These are phyloP conservation scores for Erythrophleum fordii DNA, from an alignment of 306 rosid species.

Conservation along the genomic window DNA sequence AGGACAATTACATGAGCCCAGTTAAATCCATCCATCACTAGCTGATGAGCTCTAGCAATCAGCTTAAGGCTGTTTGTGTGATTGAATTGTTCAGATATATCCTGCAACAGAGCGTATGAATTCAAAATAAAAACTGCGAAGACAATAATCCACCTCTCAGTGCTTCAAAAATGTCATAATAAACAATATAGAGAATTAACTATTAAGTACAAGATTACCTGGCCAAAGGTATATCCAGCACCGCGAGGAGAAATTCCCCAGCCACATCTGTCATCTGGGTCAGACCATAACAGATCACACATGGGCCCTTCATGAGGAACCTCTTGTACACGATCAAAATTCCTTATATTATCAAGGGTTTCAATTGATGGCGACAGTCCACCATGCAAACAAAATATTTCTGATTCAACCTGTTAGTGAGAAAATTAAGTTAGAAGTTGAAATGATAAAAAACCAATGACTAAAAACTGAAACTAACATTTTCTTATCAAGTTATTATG, in stretches of 20 bases:
- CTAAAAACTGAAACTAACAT: background rate
- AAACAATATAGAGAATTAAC: background rate
- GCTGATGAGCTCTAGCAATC: conserved; percentile 90
- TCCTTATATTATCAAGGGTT: conserved; percentile 75
- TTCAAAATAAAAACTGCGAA: background rate
- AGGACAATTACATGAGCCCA: conserved; percentile 77
- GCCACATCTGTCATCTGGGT: conserved; percentile 89
- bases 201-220: conserved; percentile 47
- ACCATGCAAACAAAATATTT: conserved; percentile 87
- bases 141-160: background rate
- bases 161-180: background rate
- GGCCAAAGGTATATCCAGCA: conserved; percentile 88
- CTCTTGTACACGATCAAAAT: conserved; percentile 88
- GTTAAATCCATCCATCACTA: conserved; percentile 90
- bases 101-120: conserved; percentile 50
- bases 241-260: conserved; percentile 97
- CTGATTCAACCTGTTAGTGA: conserved; percentile 72
- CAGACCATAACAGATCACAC: conserved; percentile 91
- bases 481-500: background rate
- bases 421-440: conserved; percentile 9
- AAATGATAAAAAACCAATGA: background rate
- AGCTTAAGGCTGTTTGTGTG: conserved; percentile 74
- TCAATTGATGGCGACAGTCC: conserved; percentile 86
- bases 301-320: conserved; percentile 92
- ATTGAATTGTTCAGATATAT: conserved; percentile 85